Conservation (phyloP, 2,329 filamentous ascomycete species). For the Septoria linicola region DNA sequence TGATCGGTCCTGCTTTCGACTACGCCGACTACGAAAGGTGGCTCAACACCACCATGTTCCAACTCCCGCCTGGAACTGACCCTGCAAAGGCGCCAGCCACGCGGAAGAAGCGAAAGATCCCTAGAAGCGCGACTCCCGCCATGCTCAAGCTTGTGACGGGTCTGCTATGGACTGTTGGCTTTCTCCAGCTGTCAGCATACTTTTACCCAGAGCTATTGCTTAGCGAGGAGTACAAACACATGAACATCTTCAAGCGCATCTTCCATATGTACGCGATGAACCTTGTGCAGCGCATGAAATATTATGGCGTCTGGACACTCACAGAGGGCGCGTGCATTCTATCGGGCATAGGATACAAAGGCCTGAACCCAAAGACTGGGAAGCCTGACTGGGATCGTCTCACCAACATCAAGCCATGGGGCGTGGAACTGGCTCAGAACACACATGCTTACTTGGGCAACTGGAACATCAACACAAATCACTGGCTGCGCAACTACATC, state of each 20-base stretch:
- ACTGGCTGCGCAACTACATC: slow-evolving; percentile 93
- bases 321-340: slow-evolving; percentile 95
- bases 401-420: slow-evolving; percentile 82
- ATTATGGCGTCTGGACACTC: slow-evolving; percentile 93
- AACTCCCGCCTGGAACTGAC: slow-evolving; percentile 76
- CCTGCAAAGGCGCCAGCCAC: slow-evolving; percentile 81
- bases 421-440: slow-evolving; percentile 88
- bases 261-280: slow-evolving; percentile 82
- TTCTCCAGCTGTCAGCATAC: slow-evolving; percentile 67
- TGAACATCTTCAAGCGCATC: slow-evolving; percentile 69
- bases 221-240: slow-evolving; percentile 63
- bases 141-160: slow-evolving; percentile 71
- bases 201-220: slow-evolving; percentile 67
- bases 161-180: slow-evolving; percentile 74
- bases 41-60: slow-evolving; percentile 94
- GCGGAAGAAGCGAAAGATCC: slow-evolving; percentile 86
- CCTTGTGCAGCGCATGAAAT: slow-evolving; percentile 81
- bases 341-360: slow-evolving; percentile 89
- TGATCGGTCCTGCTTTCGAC: slow-evolving; percentile 90
- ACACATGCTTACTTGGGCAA: slow-evolving; percentile 84
- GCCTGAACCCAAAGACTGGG: slow-evolving; percentile 78
- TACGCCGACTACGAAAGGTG: slow-evolving; percentile 89
- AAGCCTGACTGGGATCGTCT: slow-evolving; percentile 87
- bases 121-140: slow-evolving; percentile 83
- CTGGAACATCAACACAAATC: slow-evolving; percentile 99